Conservation (phyloP, 2,329 filamentous ascomycete species). For the Penicillium hesseltinei region DNA sequence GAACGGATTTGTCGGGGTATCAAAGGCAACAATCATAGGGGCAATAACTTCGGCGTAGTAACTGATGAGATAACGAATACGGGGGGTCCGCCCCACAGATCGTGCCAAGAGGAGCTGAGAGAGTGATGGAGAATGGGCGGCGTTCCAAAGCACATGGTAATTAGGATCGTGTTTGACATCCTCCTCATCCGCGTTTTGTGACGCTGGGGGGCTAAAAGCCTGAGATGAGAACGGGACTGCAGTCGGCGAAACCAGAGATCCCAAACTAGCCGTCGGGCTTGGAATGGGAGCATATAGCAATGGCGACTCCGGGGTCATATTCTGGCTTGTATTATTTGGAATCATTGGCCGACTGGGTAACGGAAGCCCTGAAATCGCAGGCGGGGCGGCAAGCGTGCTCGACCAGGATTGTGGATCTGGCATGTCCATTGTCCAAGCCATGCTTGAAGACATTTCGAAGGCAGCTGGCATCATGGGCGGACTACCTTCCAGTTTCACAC, state of each 20-base stretch:
- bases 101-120: slow-evolving; percentile 39
- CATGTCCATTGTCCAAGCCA: slow-evolving; percentile 24
- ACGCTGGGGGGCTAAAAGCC: slow-evolving; percentile 6
- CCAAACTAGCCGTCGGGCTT: slow-evolving; percentile 15
- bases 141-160: slow-evolving; percentile 18
- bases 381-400: slow-evolving; percentile 12
- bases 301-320: slow-evolving; percentile 14
- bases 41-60: slow-evolving; percentile 94
- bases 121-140: slow-evolving; percentile 31
- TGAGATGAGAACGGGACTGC: slow-evolving; percentile 8
- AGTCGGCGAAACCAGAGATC: slow-evolving; percentile 16
- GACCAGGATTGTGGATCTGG: slow-evolving; percentile 26
- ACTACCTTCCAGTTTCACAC: slow-evolving; percentile 11
- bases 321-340: slow-evolving; percentile 13
- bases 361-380: slow-evolving; percentile 24
- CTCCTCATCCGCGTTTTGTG: slow-evolving; percentile 23
- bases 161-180: slow-evolving; percentile 14
- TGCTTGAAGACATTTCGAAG: slow-evolving; percentile 15
- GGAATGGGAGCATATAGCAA: slow-evolving; percentile 15
- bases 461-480: slow-evolving; percentile 9
- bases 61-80: slow-evolving; percentile 85
- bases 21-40: slow-evolving; percentile 86
- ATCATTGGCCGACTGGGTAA: slow-evolving; percentile 16
- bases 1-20: slow-evolving; percentile 82
- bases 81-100: slow-evolving; percentile 64